These are phyloP conservation scores for Oryza meyeriana DNA, from an alignment of 176 grass and related monocot genomes.

Conservation along the genomic window DNA sequence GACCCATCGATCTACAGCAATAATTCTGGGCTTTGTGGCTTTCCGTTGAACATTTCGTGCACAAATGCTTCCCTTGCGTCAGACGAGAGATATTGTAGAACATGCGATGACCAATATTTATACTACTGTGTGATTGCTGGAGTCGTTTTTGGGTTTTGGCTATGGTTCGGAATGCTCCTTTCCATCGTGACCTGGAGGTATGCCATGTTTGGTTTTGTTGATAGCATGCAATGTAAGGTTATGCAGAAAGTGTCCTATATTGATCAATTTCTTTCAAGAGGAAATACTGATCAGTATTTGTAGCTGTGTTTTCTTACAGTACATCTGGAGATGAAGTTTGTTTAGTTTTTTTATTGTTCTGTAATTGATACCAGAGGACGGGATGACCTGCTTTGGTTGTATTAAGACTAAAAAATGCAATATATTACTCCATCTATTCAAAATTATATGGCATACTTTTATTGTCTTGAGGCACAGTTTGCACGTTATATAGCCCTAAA, in stretches of 20 bases:
- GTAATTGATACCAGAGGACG: background rate
- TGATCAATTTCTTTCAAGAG: slow-evolving; percentile 18
- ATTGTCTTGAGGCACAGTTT: too few species aligned
- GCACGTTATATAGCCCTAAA: too few species aligned
- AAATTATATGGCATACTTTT: too few species aligned
- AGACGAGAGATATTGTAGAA: background rate
- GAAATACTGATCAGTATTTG: slow-evolving; percentile 2
- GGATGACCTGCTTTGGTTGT: too few species aligned
- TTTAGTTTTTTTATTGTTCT: background rate
- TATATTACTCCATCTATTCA: too few species aligned
- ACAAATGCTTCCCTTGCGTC: background rate
- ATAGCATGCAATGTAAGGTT: slow-evolving; percentile 41
- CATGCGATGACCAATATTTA: slow-evolving; percentile 28
- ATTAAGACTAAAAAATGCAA: too few species aligned
- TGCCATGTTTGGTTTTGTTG: slow-evolving; percentile 37
- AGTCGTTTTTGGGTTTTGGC: slow-evolving; percentile 55
- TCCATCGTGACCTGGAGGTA: slow-evolving; percentile 26
- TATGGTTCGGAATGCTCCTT: slow-evolving; percentile 52
- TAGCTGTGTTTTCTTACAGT: background rate
- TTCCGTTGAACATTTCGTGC: slow-evolving; percentile 38
- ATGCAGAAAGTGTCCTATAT: slow-evolving; percentile 14
- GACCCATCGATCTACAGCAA: slow-evolving; percentile 44
- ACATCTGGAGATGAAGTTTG: background rate
- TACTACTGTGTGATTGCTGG: slow-evolving; percentile 45
- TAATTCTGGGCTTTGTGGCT: slow-evolving; percentile 60